These are phyloP conservation scores for Neurospora africana DNA, from an alignment of 495 filamentous ascomycete genomes.

Conservation along the genomic window DNA sequence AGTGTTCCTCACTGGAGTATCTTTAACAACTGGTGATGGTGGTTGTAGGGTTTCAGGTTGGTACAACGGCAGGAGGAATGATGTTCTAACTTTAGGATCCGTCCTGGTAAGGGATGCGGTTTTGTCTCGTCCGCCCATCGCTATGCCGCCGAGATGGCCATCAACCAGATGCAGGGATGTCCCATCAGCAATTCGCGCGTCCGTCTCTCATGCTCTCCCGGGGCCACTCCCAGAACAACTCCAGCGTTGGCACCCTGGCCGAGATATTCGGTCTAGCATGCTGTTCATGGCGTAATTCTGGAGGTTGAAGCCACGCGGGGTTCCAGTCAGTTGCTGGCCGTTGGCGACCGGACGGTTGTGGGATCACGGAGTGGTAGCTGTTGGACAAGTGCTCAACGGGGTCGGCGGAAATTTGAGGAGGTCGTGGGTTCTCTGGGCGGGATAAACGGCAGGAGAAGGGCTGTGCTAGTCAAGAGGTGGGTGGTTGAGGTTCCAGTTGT, in stretches of 20 bases:
- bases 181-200: not conserved
- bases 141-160: not conserved
- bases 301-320: constrained; percentile 83
- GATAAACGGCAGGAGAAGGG: not conserved
- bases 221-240: not conserved
- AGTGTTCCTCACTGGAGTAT: not conserved
- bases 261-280: constrained; percentile 33
- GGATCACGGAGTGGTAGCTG: not conserved
- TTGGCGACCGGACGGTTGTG: constrained; percentile 19
- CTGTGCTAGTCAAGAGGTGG: not conserved
- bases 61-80: not conserved
- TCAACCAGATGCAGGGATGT: not conserved
- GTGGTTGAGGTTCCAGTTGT: not conserved
- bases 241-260: not conserved
- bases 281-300: constrained; percentile 45
- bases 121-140: not conserved
- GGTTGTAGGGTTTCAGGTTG: not conserved
- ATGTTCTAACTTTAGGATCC: not conserved
- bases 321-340: constrained; percentile 61
- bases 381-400: not conserved
- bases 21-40: not conserved
- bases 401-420: not conserved
- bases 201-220: not conserved
- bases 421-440: not conserved
- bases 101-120: not conserved